These are phyloP conservation scores for Neohortaea acidophila DNA, from an alignment of 495 filamentous ascomycete genomes.

Conservation along the genomic window DNA sequence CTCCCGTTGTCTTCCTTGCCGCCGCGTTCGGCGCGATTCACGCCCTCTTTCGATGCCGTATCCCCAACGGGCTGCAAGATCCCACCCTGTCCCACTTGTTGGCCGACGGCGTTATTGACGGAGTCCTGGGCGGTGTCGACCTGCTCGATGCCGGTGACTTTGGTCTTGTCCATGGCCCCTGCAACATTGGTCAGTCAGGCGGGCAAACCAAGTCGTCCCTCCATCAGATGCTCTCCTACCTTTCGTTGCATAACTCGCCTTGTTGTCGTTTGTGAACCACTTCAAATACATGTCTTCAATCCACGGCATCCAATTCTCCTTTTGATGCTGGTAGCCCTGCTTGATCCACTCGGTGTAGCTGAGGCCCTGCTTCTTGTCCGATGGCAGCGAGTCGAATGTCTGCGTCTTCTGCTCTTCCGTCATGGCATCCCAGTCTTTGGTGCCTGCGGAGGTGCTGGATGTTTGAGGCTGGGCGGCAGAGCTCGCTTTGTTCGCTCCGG, in stretches of 20 bases:
- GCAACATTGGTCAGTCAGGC: too few species aligned
- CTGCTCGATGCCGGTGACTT: conserved; percentile 46
- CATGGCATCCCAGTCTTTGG: conserved; percentile 18
- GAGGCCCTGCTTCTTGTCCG: conserved; percentile 16
- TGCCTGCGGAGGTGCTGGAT: conserved; percentile 1
- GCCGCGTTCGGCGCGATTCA: conserved; percentile 46
- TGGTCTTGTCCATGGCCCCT: conserved; percentile 51
- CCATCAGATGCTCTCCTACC: conserved; percentile 26
- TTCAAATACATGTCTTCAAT: conserved; percentile 54
- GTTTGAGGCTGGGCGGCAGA: not conserved
- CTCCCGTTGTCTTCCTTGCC: conserved; percentile 45
- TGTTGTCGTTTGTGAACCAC: conserved; percentile 61
- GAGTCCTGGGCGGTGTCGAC: conserved; percentile 50
- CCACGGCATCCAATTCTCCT: conserved; percentile 62
- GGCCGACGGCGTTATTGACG: conserved; percentile 40
- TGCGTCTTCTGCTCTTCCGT: conserved; percentile 19
- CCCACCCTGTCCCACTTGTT: conserved; percentile 49
- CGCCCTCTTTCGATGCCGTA: conserved; percentile 42
- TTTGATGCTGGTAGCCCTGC: conserved; percentile 46
- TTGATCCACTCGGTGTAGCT: conserved; percentile 37
- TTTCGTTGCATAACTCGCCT: conserved; percentile 47
- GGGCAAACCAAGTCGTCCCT: not conserved
- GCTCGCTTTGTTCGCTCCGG: conserved; percentile 1
- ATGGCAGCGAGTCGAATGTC: conserved; percentile 16
- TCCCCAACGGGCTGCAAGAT: conserved; percentile 46